A percentile compares a stretch with the other conserved stretches of the same genome.
phyloP scores from a whole-genome alignment of 139 green algal genomes.

The Raphidocelis subcapitata region DNA sequence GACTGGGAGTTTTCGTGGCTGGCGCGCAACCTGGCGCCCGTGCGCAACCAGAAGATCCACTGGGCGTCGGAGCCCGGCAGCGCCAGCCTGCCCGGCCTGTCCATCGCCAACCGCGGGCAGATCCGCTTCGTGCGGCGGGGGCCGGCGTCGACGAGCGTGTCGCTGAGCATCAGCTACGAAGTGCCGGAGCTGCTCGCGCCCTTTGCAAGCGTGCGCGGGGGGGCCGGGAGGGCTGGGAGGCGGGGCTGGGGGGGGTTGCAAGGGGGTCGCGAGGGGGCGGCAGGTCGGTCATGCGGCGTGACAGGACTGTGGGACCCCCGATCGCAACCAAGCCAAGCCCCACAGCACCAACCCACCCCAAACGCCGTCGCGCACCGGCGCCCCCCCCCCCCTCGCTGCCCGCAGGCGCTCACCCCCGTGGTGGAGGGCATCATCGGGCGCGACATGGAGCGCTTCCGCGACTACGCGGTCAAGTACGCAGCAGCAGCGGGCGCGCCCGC shows the following conservation, averaged over 20 bases:
- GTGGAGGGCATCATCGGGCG: constrained; percentile 80
- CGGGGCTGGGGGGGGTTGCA: too few species aligned
- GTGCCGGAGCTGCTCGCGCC: constrained; percentile 74
- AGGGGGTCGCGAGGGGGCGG: too few species aligned
- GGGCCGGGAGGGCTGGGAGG: too few species aligned
- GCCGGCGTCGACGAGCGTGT: constrained; percentile 56
- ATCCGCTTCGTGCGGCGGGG: constrained; percentile 60
- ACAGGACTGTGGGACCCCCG: too few species aligned
- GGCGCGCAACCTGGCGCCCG: constrained; percentile 78
- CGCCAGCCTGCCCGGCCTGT: constrained; percentile 38
- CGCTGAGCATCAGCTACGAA: constrained; percentile 87
- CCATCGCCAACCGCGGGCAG: constrained; percentile 71
- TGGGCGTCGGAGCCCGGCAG: constrained; percentile 82
- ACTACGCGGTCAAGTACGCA: constrained; percentile 30
- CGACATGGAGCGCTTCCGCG: constrained; percentile 78
- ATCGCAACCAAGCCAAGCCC: too few species aligned
- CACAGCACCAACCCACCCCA: too few species aligned
- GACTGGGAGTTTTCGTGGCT: constrained; percentile 90
- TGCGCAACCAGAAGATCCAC: constrained; percentile 84
- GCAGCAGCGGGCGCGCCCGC: too few species aligned
- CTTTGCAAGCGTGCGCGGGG: constrained; percentile 67
- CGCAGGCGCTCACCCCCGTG: constrained; percentile 71
- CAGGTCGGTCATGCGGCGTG: too few species aligned
- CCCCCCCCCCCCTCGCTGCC: too few species aligned
- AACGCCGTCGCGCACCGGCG: too few species aligned